Evolutionary conservation across 2,329 filamentous ascomycete genomes (phyloP), one percentile per base, ranked within the genome.

Genomic region (Alternaria tenuissima): DNA sequence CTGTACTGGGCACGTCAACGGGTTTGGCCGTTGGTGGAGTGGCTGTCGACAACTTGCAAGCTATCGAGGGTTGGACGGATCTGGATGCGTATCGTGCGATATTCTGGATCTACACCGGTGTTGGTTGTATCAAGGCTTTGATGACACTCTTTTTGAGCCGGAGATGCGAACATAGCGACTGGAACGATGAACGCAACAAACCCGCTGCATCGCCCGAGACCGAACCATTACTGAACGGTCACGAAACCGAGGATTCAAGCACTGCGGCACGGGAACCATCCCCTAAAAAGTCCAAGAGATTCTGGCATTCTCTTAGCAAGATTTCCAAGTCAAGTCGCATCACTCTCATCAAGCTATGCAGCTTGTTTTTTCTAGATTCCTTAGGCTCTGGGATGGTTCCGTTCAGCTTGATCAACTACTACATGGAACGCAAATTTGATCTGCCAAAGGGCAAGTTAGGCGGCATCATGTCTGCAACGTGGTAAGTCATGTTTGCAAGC

Each of bases 351-450:
- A 86, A 87, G 51, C 81, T 94, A 0, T 90, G 88, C 70, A 76
- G 90, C 7, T 80, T 94, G 1, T 90, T 93, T 67, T 85, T 84
- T 1, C 70, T 93, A 6, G 91, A 93, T 73, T 86, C 88, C 0
- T 85, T 93, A 57, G 90, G 89, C 1, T 89, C 88, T 1, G 91
- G 91, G 2, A 84, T 94, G 73, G 89, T 88, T 4, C 86, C 77
- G 16, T 79, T 77, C 67, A 77, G 78, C 9, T 56, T 76, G 8
- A 67, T 80, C 32, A 84, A 87, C 64, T 87, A 83, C 57, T 87
- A 86, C 72, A 86, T 85, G 74, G 83, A 88, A 67, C 82, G 83
- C 46, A 87, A 87, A 62, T 88, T 88, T 65, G 68, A 79, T 34
- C 77, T 87, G 4, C 78, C 82, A 3, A 83, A 86, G 66, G 81